Percentiles rank a stretch among this genome's conserved stretches.
phyloP scores from a whole-genome alignment of 2,329 filamentous ascomycete genomes.

The Fusarium pseudonygamai region DNA sequence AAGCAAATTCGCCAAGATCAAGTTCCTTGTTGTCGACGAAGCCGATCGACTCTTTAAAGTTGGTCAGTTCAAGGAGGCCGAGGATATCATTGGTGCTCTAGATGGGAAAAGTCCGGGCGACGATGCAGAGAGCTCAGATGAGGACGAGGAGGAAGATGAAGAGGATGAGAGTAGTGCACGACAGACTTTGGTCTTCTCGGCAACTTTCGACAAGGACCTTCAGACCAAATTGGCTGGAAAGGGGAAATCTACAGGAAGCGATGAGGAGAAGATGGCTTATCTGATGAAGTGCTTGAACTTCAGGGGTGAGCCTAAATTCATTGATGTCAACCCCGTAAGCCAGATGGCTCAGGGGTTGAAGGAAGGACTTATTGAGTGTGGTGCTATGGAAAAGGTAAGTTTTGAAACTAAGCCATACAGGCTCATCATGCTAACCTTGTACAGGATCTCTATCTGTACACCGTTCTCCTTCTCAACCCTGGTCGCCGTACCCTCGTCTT shows the following conservation, averaged over 20 bases:
- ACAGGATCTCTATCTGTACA: conserved; percentile 91
- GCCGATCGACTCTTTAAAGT: conserved; percentile 91
- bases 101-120: conserved; percentile 75
- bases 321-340: conserved; percentile 88
- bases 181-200: conserved; percentile 95
- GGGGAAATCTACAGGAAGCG: conserved; percentile 64
- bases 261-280: conserved; percentile 90
- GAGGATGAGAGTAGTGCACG: conserved; percentile 56
- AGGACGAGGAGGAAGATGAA: conserved; percentile 59
- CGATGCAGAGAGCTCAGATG: conserved; percentile 60
- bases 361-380: conserved; percentile 92
- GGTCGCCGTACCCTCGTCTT: conserved; percentile 87
- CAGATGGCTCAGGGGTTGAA: conserved; percentile 89
- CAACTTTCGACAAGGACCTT: conserved; percentile 90
- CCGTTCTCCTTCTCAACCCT: conserved; percentile 83
- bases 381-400: conserved; percentile 86
- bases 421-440: conserved; percentile 1
- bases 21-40: conserved; percentile 91
- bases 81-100: conserved; percentile 84
- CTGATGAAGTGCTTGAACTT: conserved; percentile 91
- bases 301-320: conserved; percentile 83
- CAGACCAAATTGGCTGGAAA: conserved; percentile 92
- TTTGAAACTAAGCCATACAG: too few relatives aligned
- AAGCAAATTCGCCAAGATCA: conserved; percentile 74
- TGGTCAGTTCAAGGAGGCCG: conserved; percentile 93